Base-by-base conservation (phyloP, 2,329 filamentous ascomycete species). In the Fusarium sp. region DNA sequence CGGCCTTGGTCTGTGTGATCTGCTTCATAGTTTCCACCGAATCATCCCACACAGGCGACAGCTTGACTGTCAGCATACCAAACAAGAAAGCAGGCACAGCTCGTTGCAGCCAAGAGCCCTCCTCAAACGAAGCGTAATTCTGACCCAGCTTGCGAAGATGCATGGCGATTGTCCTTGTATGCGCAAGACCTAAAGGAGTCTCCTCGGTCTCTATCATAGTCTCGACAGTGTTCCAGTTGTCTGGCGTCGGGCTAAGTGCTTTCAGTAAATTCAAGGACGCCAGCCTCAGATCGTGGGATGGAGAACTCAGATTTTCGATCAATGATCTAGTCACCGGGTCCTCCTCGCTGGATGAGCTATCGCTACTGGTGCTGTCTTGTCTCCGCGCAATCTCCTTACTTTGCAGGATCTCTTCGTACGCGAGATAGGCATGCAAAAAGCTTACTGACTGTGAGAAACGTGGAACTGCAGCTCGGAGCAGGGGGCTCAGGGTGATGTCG, bases 41-140 rank as follows among this genome's bases (percentile, higher is more conserved):
- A 77, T 97, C 94, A 68, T 97, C 94, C 94, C 96, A 98, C 11
- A 97, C 86, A 41, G 94, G 94, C 2, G 95, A 89, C 73, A 98
- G 87, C 75, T 93, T 94, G 55, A 97, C 91, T 2, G 95, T 96
- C 68, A 98, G 87, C 82, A 98, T 89, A 55, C 96, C 96, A 77
- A 98, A 98, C 77, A 94, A 91, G 78, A 95, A 98, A 1, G 90
- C 88, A 1, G 95, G 93, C 36, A 98, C 88, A 12, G 94, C 90
- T 76, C 89, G 87, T 66, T 89, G 87, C 73, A 97, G 84, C 89
- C 92, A 93, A 4, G 89, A 89, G 42, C 89, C 86, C 5, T 88
- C 84, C 45, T 86, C 84, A 15, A 92, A 79, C 30, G 88, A 85
- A 11, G 88, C 83, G 79, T 96, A 97, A 36, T 83, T 83, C 61